Percentiles rank a stretch among this genome's conserved stretches.
These are phyloP conservation scores for Ustilago bromivora DNA, from an alignment of 1,284 basidiomycete species.

Conservation along the genomic window DNA sequence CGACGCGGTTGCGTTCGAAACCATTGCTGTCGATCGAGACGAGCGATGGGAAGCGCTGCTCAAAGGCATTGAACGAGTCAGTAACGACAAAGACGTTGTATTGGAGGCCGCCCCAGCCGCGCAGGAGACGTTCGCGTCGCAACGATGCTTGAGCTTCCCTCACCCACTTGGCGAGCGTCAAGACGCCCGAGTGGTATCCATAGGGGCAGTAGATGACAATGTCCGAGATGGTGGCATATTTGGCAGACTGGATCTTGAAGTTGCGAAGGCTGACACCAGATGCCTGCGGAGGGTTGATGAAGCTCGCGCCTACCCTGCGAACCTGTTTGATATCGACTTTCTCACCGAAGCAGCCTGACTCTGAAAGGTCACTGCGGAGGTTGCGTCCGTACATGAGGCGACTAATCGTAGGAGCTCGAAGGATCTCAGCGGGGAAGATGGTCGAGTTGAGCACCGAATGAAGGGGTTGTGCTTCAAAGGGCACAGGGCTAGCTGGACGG, in stretches of 20 bases:
- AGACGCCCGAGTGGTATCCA: slow-evolving; percentile 57
- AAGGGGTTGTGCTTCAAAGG: slow-evolving; percentile 49
- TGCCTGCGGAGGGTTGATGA: slow-evolving; percentile 48
- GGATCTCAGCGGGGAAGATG: slow-evolving; percentile 54
- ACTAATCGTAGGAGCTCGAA: slow-evolving; percentile 43
- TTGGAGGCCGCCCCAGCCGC: slow-evolving; percentile 74
- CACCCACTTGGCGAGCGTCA: slow-evolving; percentile 58
- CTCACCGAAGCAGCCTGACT: slow-evolving; percentile 23
- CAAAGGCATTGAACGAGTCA: slow-evolving; percentile 74
- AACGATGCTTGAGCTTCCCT: slow-evolving; percentile 61
- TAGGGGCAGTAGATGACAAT: slow-evolving; percentile 80
- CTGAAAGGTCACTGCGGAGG: slow-evolving; percentile 26
- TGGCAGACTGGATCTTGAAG: slow-evolving; percentile 73
- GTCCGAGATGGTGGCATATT: slow-evolving; percentile 89
- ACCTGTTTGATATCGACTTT: slow-evolving; percentile 18
- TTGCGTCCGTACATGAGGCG: slow-evolving; percentile 41
- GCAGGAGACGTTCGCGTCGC: slow-evolving; percentile 72
- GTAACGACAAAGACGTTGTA: slow-evolving; percentile 91
- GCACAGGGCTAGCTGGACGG: not conserved
- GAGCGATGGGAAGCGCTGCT: slow-evolving; percentile 72
- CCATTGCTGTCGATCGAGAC: slow-evolving; percentile 73
- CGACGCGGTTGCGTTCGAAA: slow-evolving; percentile 70
- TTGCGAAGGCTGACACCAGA: slow-evolving; percentile 64
- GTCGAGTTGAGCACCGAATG: slow-evolving; percentile 62
- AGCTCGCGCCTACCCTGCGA: slow-evolving; percentile 37